Conservation (phyloP, 805 yeast species). For the Pachysolen tannophilus region DNA sequence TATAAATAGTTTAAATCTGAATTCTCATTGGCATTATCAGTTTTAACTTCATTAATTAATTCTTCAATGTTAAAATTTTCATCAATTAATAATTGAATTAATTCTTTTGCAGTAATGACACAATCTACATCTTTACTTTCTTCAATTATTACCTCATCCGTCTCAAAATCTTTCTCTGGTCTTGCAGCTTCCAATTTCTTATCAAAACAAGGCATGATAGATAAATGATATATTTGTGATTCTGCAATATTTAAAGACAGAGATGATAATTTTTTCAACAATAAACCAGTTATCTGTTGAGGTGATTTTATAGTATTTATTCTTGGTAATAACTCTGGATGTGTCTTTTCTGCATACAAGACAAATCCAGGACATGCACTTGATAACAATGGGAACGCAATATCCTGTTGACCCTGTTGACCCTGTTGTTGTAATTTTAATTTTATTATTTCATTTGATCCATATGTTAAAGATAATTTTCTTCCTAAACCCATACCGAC, state of each 20-base stretch:
- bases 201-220: constrained; percentile 96
- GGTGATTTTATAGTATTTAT: constrained; percentile 78
- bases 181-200: constrained; percentile 93
- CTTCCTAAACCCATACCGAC: constrained; percentile 86
- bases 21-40: constrained; percentile 5
- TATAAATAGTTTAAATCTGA: constrained; percentile 12
- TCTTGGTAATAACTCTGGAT: constrained; percentile 69
- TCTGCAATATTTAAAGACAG: constrained; percentile 18
- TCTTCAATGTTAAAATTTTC: constrained; percentile 30
- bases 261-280: constrained; percentile 49
- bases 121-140: constrained; percentile 70
- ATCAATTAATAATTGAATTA: constrained; percentile 63
- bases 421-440: constrained; percentile 7
- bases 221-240: constrained; percentile 61
- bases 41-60: constrained; percentile 12
- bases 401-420: constrained; percentile 7
- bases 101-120: constrained; percentile 86
- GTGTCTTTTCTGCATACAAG: constrained; percentile 91
- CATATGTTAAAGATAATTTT: constrained; percentile 45
- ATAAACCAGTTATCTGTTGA: constrained; percentile 83
- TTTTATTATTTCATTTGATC: constrained; percentile 32
- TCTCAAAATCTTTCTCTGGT: constrained; percentile 43
- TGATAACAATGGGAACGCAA: constrained; percentile 46
- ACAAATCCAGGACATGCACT: constrained; percentile 96
- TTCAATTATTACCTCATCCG: constrained; percentile 10